These are phyloP conservation scores for Ambrosiella xylebori DNA, from an alignment of 2,329 filamentous ascomycete genomes.

Conservation along the genomic window DNA sequence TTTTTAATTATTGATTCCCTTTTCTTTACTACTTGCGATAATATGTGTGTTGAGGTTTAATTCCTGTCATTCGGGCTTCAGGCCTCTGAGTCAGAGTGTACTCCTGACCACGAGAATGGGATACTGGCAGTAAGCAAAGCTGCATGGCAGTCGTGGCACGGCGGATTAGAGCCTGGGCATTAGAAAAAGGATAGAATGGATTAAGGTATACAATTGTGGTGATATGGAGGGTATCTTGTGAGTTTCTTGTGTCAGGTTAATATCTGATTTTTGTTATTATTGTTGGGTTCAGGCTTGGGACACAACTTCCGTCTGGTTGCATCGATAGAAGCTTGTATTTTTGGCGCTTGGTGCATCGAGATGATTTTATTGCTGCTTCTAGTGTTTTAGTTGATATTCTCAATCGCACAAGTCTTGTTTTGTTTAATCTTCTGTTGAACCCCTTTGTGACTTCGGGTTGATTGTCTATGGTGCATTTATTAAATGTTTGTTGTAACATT, in stretches of 20 bases:
- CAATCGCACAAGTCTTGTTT: neutral
- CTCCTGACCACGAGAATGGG: neutral
- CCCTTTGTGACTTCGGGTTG: no score
- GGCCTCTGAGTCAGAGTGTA: neutral
- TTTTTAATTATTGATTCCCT: slow-evolving; percentile 15
- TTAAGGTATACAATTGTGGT: neutral
- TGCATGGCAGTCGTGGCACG: neutral
- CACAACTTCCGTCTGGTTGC: neutral
- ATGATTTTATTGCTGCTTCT: neutral
- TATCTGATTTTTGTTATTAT: neutral
- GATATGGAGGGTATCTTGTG: neutral
- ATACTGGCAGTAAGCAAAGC: neutral
- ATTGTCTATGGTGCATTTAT: no score
- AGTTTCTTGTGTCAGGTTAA: neutral
- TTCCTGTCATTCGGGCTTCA: neutral
- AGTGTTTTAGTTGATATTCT: neutral
- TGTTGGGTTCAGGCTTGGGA: neutral
- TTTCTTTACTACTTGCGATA: slow-evolving; percentile 7
- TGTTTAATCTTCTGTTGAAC: neutral
- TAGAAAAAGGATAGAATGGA: neutral
- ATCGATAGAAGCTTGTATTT: neutral
- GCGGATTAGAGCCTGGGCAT: neutral
- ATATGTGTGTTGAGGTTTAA: neutral
- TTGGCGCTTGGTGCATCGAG: neutral
- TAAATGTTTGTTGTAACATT: no score